Conservation (phyloP, 805 yeast species). For the Blastobotrys americana region DNA sequence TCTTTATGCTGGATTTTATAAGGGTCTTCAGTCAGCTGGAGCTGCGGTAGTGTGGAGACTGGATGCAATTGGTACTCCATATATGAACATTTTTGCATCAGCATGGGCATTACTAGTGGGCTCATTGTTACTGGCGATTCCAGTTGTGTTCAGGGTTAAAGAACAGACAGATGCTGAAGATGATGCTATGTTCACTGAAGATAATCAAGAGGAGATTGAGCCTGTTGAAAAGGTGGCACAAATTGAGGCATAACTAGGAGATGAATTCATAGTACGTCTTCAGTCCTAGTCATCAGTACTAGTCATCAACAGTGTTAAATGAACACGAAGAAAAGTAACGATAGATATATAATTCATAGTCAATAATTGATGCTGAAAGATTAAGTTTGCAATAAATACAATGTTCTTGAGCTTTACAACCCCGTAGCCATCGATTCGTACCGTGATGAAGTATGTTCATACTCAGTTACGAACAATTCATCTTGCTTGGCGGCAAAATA, state of each 20-base stretch:
- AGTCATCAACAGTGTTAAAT: not conserved
- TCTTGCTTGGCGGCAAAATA: slow-evolving; percentile 43
- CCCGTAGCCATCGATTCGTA: slow-evolving; percentile 34
- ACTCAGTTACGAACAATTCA: slow-evolving; percentile 34
- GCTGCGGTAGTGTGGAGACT: slow-evolving; percentile 55
- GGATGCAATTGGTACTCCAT: slow-evolving; percentile 37
- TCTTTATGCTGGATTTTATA: slow-evolving; percentile 54
- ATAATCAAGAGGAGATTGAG: not conserved
- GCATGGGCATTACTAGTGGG: slow-evolving; percentile 48
- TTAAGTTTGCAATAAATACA: too few relatives aligned
- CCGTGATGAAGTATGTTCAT: slow-evolving; percentile 46
- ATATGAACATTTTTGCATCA: slow-evolving; percentile 39
- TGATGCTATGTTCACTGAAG: slow-evolving; percentile 19
- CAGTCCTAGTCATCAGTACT: not conserved
- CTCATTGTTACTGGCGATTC: slow-evolving; percentile 43
- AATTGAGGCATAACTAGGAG: slow-evolving; percentile 1
- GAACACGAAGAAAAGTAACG: not conserved
- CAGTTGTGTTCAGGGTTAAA: slow-evolving; percentile 39
- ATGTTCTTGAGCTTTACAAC: too few relatives aligned
- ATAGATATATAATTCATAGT: too few relatives aligned
- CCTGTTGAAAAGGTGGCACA: not conserved
- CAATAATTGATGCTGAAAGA: too few relatives aligned
- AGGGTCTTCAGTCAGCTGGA: slow-evolving; percentile 58
- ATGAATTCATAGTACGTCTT: not conserved
- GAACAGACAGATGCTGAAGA: slow-evolving; percentile 36